Evolutionary conservation across 805 yeast genomes (phyloP).

Genomic region (Yamadazyma tumulicola): DNA sequence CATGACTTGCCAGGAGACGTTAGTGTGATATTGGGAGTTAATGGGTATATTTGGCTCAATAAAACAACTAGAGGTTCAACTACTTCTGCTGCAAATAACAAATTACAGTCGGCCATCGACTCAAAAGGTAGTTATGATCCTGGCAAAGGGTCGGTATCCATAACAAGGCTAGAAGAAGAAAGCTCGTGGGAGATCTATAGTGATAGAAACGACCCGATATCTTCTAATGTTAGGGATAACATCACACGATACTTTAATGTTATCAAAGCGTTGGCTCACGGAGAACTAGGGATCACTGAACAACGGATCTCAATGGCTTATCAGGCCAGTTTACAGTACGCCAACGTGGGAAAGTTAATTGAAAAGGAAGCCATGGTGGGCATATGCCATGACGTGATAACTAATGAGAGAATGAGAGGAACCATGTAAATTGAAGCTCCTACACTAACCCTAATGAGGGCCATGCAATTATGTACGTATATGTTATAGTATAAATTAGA

Average conservation of each 20-base stretch:
- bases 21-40: constrained; percentile 85
- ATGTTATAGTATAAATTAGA: not conserved
- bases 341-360: constrained; percentile 63
- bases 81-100: constrained; percentile 23
- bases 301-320: constrained; percentile 75
- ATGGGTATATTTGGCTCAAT: constrained; percentile 91
- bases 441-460: not conserved
- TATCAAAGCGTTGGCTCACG: constrained; percentile 72
- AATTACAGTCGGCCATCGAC: constrained; percentile 38
- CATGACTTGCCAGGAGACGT: constrained; percentile 93
- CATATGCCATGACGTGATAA: constrained; percentile 69
- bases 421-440: not conserved
- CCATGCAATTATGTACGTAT: not conserved
- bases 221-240: constrained; percentile 58
- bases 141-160: constrained; percentile 60
- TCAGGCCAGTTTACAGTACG: constrained; percentile 82
- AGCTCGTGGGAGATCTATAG: constrained; percentile 94
- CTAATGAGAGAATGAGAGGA: constrained; percentile 75
- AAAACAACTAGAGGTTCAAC: constrained; percentile 43
- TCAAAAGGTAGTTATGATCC: constrained; percentile 42
- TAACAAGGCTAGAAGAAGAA: constrained; percentile 87
- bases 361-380: constrained; percentile 70
- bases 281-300: constrained; percentile 86
- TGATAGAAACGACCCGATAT: constrained; percentile 78
- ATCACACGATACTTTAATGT: constrained; percentile 86